These are phyloP conservation scores for Trametes cinnabarina DNA, from an alignment of 768 basidiomycete species.

Conservation along the genomic window DNA sequence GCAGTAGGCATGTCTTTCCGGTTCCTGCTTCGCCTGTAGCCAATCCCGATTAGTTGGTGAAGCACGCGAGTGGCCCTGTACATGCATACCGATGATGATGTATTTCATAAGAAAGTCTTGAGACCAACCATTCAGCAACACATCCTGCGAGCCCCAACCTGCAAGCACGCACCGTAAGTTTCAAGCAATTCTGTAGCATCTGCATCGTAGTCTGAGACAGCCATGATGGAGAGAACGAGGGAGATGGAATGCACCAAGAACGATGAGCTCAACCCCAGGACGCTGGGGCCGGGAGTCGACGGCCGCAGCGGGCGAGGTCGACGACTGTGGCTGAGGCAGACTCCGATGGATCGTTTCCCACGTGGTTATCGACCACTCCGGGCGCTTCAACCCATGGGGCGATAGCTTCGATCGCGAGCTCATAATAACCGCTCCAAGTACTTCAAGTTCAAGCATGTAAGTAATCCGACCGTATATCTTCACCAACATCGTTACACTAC, in stretches of 20 bases:
- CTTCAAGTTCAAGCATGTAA: no score
- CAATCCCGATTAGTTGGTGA: not conserved
- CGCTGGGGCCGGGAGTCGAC: slow-evolving; percentile 8
- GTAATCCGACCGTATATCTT: no score
- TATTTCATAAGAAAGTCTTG: slow-evolving; percentile 97
- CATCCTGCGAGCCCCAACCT: not conserved
- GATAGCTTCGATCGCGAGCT: no score
- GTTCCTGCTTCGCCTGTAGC: slow-evolving; percentile 88
- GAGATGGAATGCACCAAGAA: not conserved
- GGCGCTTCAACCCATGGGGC: not conserved
- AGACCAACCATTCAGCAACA: not conserved
- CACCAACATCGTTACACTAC: no score
- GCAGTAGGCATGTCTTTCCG: slow-evolving; percentile 94
- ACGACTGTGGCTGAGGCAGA: slow-evolving; percentile 19
- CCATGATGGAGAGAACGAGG: slow-evolving; percentile 9
- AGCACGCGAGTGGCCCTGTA: not conserved
- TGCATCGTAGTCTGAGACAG: slow-evolving; percentile 54
- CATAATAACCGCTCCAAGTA: no score
- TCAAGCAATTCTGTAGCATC: slow-evolving; percentile 92
- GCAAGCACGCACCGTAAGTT: slow-evolving; percentile 71
- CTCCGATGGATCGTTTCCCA: slow-evolving; percentile 4
- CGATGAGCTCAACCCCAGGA: slow-evolving; percentile 3
- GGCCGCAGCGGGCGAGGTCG: slow-evolving; percentile 16
- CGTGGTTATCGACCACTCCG: slow-evolving; percentile 4
- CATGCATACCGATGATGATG: slow-evolving; percentile 79